These are phyloP conservation scores for Chaetoscypha palmicola DNA, from an alignment of 2,329 filamentous ascomycete genomes.

Conservation along the genomic window DNA sequence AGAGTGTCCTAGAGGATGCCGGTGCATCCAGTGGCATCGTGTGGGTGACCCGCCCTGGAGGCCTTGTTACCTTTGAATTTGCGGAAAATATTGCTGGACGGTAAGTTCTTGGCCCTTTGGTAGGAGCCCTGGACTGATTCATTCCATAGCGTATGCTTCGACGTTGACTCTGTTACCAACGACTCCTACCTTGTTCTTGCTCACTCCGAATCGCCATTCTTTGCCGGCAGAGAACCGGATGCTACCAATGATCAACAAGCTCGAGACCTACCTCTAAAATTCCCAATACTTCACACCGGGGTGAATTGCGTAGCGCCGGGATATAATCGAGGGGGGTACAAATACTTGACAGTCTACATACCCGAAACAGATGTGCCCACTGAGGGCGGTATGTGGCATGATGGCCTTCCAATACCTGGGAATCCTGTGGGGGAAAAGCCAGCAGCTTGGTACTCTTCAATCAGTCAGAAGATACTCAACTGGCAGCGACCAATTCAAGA, in stretches of 20 bases:
- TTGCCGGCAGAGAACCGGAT: constrained; percentile 31
- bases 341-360: constrained; percentile 35
- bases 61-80: constrained; percentile 35
- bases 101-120: constrained; percentile 21
- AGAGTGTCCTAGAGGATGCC: constrained; percentile 14
- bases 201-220: constrained; percentile 34
- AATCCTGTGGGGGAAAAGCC: neutral
- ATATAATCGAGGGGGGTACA: constrained; percentile 35
- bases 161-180: constrained; percentile 27
- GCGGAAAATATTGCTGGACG: constrained; percentile 36
- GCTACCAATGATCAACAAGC: constrained; percentile 30
- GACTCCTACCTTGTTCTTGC: constrained; percentile 31
- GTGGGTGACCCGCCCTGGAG: constrained; percentile 26
- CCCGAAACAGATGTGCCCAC: constrained; percentile 19
- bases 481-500: neutral
- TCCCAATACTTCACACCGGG: constrained; percentile 28
- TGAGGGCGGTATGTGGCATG: constrained; percentile 21
- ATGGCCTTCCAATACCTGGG: constrained; percentile 12
- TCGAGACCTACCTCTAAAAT: constrained; percentile 31
- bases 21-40: constrained; percentile 5
- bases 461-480: constrained; percentile 19
- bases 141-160: constrained; percentile 31
- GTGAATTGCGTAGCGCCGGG: constrained; percentile 31
- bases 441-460: constrained; percentile 11
- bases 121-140: neutral